Evolutionary conservation across 768 basidiomycete genomes (phyloP), one percentile per base, ranked within the genome.

Genomic region (Leccinum obscurum): DNA sequence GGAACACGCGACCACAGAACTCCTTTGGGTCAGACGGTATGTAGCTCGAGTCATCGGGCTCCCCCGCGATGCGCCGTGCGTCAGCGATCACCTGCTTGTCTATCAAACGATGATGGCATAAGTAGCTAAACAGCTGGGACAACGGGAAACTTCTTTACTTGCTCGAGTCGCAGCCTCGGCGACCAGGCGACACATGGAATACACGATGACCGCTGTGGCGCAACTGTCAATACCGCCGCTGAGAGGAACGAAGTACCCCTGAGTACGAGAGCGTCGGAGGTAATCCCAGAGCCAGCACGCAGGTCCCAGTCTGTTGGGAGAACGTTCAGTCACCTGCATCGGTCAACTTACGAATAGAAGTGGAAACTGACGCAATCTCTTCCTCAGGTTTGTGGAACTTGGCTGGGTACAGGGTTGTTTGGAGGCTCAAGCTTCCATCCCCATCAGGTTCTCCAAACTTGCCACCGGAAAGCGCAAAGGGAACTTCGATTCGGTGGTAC

Each of bases 231-330:
- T 93, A 15, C 97, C 97, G 9, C 97, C 96, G 58, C 93, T 95
- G 14, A 99, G 81, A 1, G 97, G 96, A 22, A 98, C 77, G 68
- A 98, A 98, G 76, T 95, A 98, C 3, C 97, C 97, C 64, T 94
- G 92, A 0, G 90, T 93, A 9, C 92, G 81, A 6, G 96, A 98
- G 49, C 97, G 86, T 39, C 97, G 84, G 32, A 99, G 85, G 70
- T 98, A 99, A 72, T 99, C 97, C 97, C 97, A 99, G n/a, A 99
- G 80, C 97, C 97, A 99, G 70, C 97, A 98, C 15, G 96, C 97
- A 7, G 97, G 97, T 5, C 97, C 97, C 3, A 98, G 78, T 3
- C 96, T 98, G 20, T 62, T 28, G 6, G 17, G 48, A 28, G 1
- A 26, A 55, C 20, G n/a, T 52, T 61, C 20, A 66, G 52, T 48